Evolutionary conservation across 148 eudicot species (phyloP), one percentile per base, ranked within the genome.

Genomic region (Selenicereus undatus): DNA sequence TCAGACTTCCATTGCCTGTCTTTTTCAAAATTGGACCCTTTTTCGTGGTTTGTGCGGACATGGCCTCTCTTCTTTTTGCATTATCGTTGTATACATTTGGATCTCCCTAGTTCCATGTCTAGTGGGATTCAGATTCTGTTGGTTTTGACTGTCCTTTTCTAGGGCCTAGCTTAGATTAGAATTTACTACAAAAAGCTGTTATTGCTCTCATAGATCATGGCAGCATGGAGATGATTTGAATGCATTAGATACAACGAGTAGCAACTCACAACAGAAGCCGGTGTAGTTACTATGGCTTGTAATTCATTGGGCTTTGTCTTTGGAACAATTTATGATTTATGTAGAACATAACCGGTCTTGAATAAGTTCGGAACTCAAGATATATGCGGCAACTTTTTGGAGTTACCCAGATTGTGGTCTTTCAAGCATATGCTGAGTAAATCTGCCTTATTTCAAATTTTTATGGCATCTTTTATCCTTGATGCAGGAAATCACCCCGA

Each of bases 401-500:
- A 43, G 16, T 71, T 10, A n/a, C 51, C 30, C 22, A 12, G 52
- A 21, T 24, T 74, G 50, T 48, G 60, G 21, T 50, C 26, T 24
- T 24, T 64, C 27, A 24, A 64, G 66, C 29, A 64, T 64, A n/a
- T 64, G 68, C 9, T 7, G 21, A 24, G n/a, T 27, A 11, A 12
- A 13, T 24, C 2, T 11, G 71, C 71, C 35, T 26, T 24, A 26
- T 30, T 48, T 26, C 32, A 73, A 56, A 2, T 66, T 20, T 8
- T 27, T 27, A 64, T 64, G n/a, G 29, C 68, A 26, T 27, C 17
- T 27, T 27, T 66, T 29, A 9, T 27, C 32, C 35, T 58, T 78
- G 39, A 71, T 86, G 87, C 93, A 96, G 99, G 88, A 96, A 96
- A 94, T 96, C 99, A 62, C 85, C 97, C 58, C 89, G 95, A 73